Evolutionary conservation across 495 filamentous ascomycete species (phyloP), one percentile per base, ranked within the genome.

Genomic region (Hypoxylon fuscum): DNA sequence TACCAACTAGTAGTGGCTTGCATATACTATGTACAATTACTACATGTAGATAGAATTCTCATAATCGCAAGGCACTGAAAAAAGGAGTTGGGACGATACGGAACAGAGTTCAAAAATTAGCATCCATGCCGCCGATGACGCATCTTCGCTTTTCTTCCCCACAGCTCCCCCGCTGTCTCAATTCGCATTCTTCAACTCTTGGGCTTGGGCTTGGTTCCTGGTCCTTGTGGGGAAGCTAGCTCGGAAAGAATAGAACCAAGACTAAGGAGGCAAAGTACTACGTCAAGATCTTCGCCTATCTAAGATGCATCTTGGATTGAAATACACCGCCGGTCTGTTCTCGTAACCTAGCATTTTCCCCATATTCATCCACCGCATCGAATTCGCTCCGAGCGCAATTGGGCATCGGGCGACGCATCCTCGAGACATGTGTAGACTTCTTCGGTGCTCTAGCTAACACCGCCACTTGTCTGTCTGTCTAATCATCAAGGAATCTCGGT

Each of bases 31-130:
- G 56, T 34, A 60, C 51, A 60, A 59, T n/a, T 35, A 27, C 27
- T 60, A n/a, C n/a, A n/a, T n/a, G n/a, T n/a, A 56, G 50, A 59
- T 64, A 64, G 55, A 55, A 59, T 49, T 50, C 34, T 41, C 50
- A 64, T 27, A 48, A 55, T 64, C 49, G 55, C 55, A 64, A 59
- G 62, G 44, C 62, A 37, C 34, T 15, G 31, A 20, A 12, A 18
- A 12, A 40, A 37, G 27, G 47, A n/a, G n/a, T n/a, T 50, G 21
- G 34, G 44, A 59, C 12, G 42, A 49, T 47, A 23, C 25, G 5
- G 2, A 55, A 17, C 11, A 11, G 14, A 49, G 22, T 42, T 58
- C 29, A 15, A 42, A 42, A n/a, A n/a, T n/a, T n/a, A n/a, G n/a
- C n/a, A n/a, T n/a, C n/a, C 15, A 35, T 32, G 27, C 17, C 6